A percentile compares a stretch with the other conserved stretches of the same genome.
These are phyloP conservation scores for Clarireedia hainanense DNA, from an alignment of 2,329 filamentous ascomycete species.

Conservation along the genomic window DNA sequence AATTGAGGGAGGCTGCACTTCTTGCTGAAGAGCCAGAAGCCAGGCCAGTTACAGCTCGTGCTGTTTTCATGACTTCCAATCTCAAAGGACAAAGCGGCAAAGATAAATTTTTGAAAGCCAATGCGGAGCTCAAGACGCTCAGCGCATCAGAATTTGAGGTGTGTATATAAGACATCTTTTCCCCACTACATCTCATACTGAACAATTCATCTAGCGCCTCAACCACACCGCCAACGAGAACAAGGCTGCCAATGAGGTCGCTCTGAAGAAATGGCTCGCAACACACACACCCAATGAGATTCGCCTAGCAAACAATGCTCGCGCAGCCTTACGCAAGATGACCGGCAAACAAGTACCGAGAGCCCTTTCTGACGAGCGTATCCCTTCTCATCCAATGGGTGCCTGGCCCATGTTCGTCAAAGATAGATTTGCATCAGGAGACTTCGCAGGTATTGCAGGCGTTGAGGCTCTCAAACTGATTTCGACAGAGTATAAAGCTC, in stretches of 20 bases:
- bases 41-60: not conserved
- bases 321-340: slow-evolving; percentile 27
- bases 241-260: slow-evolving; percentile 34
- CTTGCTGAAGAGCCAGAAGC: not conserved
- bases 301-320: slow-evolving; percentile 49
- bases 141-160: slow-evolving; percentile 32
- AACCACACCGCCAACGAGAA: slow-evolving; percentile 42
- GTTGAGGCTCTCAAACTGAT: slow-evolving; percentile 36
- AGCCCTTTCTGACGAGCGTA: slow-evolving; percentile 45
- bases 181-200: not conserved
- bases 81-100: slow-evolving; percentile 2
- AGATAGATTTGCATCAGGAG: slow-evolving; percentile 39
- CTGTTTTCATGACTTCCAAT: not conserved
- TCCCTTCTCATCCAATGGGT: slow-evolving; percentile 35
- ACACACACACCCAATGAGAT: slow-evolving; percentile 49
- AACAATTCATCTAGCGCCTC: slow-evolving; percentile 37
- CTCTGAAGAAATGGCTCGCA: slow-evolving; percentile 46
- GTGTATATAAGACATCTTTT: slow-evolving; percentile 8
- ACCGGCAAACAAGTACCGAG: not conserved
- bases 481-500: slow-evolving; percentile 38
- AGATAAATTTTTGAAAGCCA: slow-evolving; percentile 3
- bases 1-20: not conserved
- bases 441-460: slow-evolving; percentile 39
- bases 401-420: slow-evolving; percentile 37
- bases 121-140: slow-evolving; percentile 29